phyloP scores from a whole-genome alignment of 208 protist species.

The Borovskyia barvae region DNA sequence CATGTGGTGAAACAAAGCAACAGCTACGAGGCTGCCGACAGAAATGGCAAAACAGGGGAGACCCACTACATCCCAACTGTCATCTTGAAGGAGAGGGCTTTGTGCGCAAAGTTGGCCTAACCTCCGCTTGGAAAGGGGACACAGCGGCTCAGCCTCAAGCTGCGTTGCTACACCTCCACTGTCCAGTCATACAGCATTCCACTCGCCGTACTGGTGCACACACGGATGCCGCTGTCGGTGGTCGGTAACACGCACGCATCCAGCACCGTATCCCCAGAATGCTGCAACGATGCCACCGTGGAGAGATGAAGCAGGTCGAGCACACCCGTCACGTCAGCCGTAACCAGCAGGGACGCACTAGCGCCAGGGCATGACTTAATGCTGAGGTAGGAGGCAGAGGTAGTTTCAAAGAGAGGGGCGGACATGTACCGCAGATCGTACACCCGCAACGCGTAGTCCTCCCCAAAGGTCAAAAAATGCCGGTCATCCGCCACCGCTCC shows the following conservation, averaged over 20 bases:
- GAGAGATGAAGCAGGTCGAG: slow-evolving; percentile 29
- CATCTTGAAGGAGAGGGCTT: too few species aligned
- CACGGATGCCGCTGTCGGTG: neutral
- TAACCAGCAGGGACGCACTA: slow-evolving; percentile 27
- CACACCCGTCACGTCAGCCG: slow-evolving; percentile 23
- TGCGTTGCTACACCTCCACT: slow-evolving; percentile 12
- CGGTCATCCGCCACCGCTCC: slow-evolving; percentile 6
- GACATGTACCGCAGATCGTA: slow-evolving; percentile 17
- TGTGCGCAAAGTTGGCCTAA: too few species aligned
- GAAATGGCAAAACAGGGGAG: too few species aligned
- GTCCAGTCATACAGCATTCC: slow-evolving; percentile 47
- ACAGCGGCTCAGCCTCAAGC: too few species aligned
- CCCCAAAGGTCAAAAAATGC: slow-evolving; percentile 17
- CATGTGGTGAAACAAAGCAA: too few species aligned
- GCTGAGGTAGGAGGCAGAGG: slow-evolving; percentile 12
- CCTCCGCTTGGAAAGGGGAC: too few species aligned
- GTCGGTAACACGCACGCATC: slow-evolving; percentile 31
- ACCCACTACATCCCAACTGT: too few species aligned
- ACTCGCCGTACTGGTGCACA: slow-evolving; percentile 30
- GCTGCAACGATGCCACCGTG: slow-evolving; percentile 24
- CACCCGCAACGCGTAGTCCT: slow-evolving; percentile 20
- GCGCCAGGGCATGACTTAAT: slow-evolving; percentile 6
- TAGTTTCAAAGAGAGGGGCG: slow-evolving; percentile 3
- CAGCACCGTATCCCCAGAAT: slow-evolving; percentile 33
- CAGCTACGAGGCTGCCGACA: too few species aligned